These are phyloP conservation scores for Whalleya microplaca DNA, from an alignment of 2,329 filamentous ascomycete genomes.

Conservation along the genomic window DNA sequence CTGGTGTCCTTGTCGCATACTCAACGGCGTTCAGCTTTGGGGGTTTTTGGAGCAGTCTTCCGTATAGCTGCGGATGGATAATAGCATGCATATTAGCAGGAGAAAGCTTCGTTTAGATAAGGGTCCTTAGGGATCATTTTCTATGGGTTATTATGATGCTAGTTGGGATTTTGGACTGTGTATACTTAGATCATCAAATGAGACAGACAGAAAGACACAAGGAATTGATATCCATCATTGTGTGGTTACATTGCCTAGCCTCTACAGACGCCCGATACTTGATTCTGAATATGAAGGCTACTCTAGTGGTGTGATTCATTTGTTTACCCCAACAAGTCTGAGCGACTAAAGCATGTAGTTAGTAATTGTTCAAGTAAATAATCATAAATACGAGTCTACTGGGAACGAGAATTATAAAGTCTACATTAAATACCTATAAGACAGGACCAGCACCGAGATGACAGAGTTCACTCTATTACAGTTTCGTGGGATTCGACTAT, in stretches of 20 bases:
- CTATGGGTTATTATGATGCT: not conserved
- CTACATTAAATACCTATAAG: not conserved
- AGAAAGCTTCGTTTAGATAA: conserved; percentile 8
- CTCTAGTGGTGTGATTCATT: too few relatives aligned
- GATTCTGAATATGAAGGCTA: too few relatives aligned
- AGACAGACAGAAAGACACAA: not conserved
- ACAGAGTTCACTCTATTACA: conserved; percentile 2
- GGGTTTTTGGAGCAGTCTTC: conserved; percentile 7
- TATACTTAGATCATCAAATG: not conserved
- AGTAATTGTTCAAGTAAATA: too few relatives aligned
- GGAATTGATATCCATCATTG: not conserved
- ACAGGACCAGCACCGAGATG: not conserved
- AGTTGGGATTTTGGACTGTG: not conserved
- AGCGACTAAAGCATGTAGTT: too few relatives aligned
- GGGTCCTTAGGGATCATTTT: not conserved
- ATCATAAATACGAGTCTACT: too few relatives aligned
- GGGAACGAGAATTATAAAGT: not conserved
- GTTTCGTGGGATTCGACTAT: conserved; percentile 8
- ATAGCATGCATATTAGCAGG: conserved; percentile 13
- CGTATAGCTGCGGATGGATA: conserved; percentile 11
- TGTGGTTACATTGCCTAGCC: too few relatives aligned
- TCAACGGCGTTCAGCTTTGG: conserved; percentile 22
- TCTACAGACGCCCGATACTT: too few relatives aligned
- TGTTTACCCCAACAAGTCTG: too few relatives aligned
- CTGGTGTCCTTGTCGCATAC: conserved; percentile 15